phyloP scores from a whole-genome alignment of 352 stramenopile species.

The Aphanomyces euteiches region DNA sequence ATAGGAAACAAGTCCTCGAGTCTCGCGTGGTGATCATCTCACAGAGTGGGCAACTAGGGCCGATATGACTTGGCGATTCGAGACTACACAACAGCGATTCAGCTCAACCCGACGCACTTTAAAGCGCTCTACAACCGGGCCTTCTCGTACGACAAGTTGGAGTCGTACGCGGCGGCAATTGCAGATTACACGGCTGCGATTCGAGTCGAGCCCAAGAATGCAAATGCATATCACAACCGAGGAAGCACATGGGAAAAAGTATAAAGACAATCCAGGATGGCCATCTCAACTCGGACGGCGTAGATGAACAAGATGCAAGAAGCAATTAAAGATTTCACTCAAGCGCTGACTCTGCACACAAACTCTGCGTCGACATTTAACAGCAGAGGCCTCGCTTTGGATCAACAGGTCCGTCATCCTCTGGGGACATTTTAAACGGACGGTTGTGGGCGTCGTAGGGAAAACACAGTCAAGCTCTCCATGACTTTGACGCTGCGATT shows the following conservation, averaged over 20 bases:
- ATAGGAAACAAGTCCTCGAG: slow-evolving; percentile 53
- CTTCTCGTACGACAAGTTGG: slow-evolving; percentile 83
- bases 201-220: slow-evolving; percentile 59
- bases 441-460: neutral
- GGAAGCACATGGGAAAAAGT: slow-evolving; percentile 72
- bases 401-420: slow-evolving; percentile 45
- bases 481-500: slow-evolving; percentile 68
- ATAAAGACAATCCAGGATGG: neutral
- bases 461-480: slow-evolving; percentile 53
- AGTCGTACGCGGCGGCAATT: slow-evolving; percentile 56
- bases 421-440: no score
- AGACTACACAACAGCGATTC: slow-evolving; percentile 73
- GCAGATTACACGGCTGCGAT: slow-evolving; percentile 75
- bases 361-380: slow-evolving; percentile 73
- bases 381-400: slow-evolving; percentile 68
- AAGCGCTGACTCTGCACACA: slow-evolving; percentile 55
- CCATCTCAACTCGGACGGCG: neutral
- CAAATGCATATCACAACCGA: slow-evolving; percentile 81
- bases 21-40: neutral
- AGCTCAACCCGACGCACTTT: slow-evolving; percentile 70
- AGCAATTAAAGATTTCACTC: slow-evolving; percentile 68
- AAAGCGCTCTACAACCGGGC: slow-evolving; percentile 87
- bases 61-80: slow-evolving; percentile 72
- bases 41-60: slow-evolving; percentile 26
- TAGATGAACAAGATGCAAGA: slow-evolving; percentile 49